These are phyloP conservation scores for Komagataella phaffii DNA, from an alignment of 805 yeast genomes.

Conservation along the genomic window DNA sequence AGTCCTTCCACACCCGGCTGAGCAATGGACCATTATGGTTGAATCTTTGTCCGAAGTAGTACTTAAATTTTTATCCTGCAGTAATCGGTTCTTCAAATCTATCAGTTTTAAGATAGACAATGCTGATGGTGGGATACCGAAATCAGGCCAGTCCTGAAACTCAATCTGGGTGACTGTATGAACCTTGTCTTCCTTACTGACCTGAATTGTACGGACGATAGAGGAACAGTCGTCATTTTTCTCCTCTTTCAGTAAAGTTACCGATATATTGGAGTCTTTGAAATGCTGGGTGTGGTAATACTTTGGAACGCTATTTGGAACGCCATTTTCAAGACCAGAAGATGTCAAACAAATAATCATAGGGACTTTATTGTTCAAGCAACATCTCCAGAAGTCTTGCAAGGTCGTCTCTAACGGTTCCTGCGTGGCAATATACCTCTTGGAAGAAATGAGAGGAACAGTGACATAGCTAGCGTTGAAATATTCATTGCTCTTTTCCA, in stretches of 20 bases:
- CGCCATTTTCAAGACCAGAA: conserved; percentile 8
- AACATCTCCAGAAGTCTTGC: conserved; percentile 29
- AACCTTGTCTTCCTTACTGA: neutral
- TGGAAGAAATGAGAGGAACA: conserved; percentile 13
- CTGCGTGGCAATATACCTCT: conserved; percentile 30
- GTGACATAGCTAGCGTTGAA: conserved; percentile 30
- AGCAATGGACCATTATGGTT: conserved; percentile 33
- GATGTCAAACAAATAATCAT: conserved; percentile 23
- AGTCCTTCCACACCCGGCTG: conserved; percentile 50
- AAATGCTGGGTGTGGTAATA: conserved; percentile 7
- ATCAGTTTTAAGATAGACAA: conserved; percentile 20
- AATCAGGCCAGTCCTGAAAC: conserved; percentile 32
- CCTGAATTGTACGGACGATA: neutral
- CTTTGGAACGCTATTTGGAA: conserved; percentile 7
- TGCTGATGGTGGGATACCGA: conserved; percentile 24
- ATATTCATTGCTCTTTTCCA: conserved; percentile 20
- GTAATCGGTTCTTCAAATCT: conserved; percentile 14
- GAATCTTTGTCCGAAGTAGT: neutral
- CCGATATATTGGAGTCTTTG: conserved; percentile 6
- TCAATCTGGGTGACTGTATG: conserved; percentile 23
- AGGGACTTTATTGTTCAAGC: conserved; percentile 20
- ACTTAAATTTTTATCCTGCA: neutral
- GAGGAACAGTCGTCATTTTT: conserved; percentile 1
- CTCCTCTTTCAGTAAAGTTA: conserved; percentile 5
- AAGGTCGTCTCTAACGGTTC: conserved; percentile 26